Evolutionary conservation across 2,329 filamentous ascomycete genomes (phyloP).

Genomic region (Fusarium sp.): DNA sequence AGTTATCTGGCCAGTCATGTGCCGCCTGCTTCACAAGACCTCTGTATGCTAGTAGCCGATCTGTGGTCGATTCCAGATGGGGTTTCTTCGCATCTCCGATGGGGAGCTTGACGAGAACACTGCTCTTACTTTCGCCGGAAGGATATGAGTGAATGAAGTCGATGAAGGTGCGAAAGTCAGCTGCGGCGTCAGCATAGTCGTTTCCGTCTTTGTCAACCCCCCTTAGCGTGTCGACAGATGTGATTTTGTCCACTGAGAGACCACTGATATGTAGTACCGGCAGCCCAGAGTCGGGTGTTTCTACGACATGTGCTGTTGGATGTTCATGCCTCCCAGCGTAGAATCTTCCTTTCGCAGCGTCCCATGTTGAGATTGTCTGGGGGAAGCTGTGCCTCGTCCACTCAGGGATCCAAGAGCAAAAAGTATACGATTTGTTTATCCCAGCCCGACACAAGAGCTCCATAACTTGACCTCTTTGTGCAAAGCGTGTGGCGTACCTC

Average conservation of each 20-base stretch:
- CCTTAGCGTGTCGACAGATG: not conserved
- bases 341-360: not conserved
- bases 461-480: not conserved
- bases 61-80: not conserved
- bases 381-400: not conserved
- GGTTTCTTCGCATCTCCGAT: not conserved
- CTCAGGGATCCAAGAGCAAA: not conserved
- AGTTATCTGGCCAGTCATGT: accelerated
- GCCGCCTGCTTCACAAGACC: not conserved
- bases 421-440: not conserved
- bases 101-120: not conserved
- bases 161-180: not conserved
- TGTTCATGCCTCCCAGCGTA: not conserved
- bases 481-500: not conserved
- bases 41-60: not conserved
- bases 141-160: not conserved
- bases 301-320: not conserved
- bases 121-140: not conserved
- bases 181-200: accelerated
- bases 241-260: not conserved
- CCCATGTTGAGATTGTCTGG: not conserved
- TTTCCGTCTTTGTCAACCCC: too few relatives aligned
- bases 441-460: not conserved
- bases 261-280: not conserved
- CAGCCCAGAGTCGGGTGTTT: accelerated